Base-by-base conservation (phyloP, 208 protist genomes). In the Strigomonas culicis region DNA sequence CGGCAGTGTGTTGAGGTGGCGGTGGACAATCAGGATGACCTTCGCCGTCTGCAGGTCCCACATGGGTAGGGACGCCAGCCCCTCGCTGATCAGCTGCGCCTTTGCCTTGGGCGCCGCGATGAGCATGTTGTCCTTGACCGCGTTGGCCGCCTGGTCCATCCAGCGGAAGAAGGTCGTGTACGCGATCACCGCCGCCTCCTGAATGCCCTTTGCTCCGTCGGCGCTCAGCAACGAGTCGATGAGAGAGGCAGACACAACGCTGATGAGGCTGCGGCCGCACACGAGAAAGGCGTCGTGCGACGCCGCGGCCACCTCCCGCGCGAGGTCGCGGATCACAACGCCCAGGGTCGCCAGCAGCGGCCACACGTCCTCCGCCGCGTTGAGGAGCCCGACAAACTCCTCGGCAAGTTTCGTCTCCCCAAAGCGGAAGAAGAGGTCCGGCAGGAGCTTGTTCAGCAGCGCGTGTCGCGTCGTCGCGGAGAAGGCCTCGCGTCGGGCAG, bases 61-160 rank as follows among this genome's bases (percentile, higher is more conserved):
- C 28, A 55, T 63, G 4, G 90, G 82, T 32, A 95, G 76, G 70
- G 80, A 66, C 59, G 77, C 82, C 63, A 75, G 77, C 22, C 79
- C 83, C 64, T 92, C 86, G 25, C 74, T 68, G 55, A 82, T 70
- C 39, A 80, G 70, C 66, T 43, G 70, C 67, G 79, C 70, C 52
- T 53, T 59, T 31, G 73, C 68, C 22, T 46, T 67, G 0, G 63
- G 69, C 1, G 81, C 70, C 56, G 70, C 66, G 21, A 84, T 77
- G 19, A 89, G 74, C 51, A 95, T 85, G 70, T 92, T 90, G 59
- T 78, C 77, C 39, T 77, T 74, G 47, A 92, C 50, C 25, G 68
- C 47, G 59, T 90, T 75, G 1, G 90, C 90, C 27, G 75, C 72
- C 65, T 92, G 69, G 67, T 95, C 90, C 69, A 93, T 74, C 0